Conservation (phyloP, 2,329 filamentous ascomycete genomes). For the Aspergillus fischeri region DNA sequence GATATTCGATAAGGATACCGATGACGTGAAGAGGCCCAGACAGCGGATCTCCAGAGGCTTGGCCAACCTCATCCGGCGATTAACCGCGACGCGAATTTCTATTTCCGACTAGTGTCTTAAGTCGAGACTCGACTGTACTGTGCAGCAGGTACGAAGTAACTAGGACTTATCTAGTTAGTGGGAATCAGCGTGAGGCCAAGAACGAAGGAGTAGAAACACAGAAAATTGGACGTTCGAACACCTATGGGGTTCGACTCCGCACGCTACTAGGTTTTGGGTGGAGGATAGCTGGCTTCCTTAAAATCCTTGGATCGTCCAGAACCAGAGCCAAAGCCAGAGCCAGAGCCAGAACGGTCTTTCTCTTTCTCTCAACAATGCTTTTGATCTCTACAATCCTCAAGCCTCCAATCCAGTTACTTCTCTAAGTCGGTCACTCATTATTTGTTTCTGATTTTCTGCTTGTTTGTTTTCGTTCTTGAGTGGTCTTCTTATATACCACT, state of each 20-base stretch:
- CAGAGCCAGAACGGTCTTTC: not conserved
- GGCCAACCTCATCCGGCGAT: constrained; percentile 4
- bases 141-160: not conserved
- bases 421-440: not conserved
- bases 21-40: constrained; percentile 12
- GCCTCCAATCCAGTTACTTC: no score
- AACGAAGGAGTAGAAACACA: not conserved
- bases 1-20: not conserved
- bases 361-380: no score
- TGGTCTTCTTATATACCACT: not conserved
- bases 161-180: not conserved
- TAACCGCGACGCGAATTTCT: not conserved
- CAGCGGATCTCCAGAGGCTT: constrained; percentile 3
- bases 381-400: not conserved
- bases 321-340: no score
- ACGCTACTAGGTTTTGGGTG: not conserved
- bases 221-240: no score
- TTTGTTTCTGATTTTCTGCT: not conserved
- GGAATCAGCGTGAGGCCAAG: not conserved
- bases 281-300: not conserved
- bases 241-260: not conserved
- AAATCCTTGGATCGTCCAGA: not conserved
- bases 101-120: not conserved
- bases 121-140: no score
- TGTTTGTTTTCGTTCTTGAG: not conserved